Percentiles rank a stretch among this genome's conserved stretches.
These are phyloP conservation scores for Phaffomyces thermotolerans DNA, from an alignment of 805 yeast genomes.

Conservation along the genomic window DNA sequence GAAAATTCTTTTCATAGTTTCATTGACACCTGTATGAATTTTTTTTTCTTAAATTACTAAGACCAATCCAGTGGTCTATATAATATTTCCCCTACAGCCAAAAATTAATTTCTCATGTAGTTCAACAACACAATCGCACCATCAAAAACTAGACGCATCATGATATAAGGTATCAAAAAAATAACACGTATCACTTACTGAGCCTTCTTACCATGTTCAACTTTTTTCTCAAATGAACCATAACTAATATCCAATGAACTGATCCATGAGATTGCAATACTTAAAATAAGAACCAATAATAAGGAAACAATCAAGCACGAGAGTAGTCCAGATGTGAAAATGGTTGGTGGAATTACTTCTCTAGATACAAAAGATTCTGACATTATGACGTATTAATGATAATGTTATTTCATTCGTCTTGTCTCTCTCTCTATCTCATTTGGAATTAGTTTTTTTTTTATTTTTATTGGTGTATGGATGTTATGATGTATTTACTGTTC, in stretches of 20 bases:
- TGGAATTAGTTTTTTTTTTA: no score
- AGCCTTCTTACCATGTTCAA: conserved; percentile 21
- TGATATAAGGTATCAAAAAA: not conserved
- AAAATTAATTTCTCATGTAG: no score
- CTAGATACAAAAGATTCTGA: not conserved
- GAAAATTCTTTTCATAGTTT: no score
- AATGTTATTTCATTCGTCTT: no score
- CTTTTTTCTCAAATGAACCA: conserved; percentile 69
- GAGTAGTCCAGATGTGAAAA: conserved; percentile 76
- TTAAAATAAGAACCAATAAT: conserved; percentile 48
- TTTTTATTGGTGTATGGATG: no score
- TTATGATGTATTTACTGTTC: no score
- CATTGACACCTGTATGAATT: no score
- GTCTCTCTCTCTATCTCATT: no score
- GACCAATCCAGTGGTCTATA: no score
- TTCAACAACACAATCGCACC: no score
- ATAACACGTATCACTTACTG: not conserved
- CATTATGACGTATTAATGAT: not conserved
- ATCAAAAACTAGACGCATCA: no score
- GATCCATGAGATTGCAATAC: conserved; percentile 66
- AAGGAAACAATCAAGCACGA: conserved; percentile 64
- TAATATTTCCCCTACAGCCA: not conserved
- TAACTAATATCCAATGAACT: conserved; percentile 68
- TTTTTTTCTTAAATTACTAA: no score
- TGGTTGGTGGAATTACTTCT: conserved; percentile 27